phyloP scores from a whole-genome alignment of 306 rosid genomes.

The Aeschynomene evenia region DNA sequence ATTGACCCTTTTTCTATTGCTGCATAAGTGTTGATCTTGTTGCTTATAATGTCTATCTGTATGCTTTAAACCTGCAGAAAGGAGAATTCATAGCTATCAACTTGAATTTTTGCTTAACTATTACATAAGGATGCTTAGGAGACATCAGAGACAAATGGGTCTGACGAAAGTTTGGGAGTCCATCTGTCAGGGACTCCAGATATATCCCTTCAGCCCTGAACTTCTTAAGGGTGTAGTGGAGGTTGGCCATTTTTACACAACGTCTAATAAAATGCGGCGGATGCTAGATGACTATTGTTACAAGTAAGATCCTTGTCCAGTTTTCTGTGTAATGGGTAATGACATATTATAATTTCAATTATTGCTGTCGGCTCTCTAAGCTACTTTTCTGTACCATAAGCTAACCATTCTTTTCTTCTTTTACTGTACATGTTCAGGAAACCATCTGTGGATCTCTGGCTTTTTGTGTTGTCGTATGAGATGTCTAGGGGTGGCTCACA shows the following conservation, averaged over 20 bases:
- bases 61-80: constrained; percentile 58
- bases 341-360: not conserved
- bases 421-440: constrained; percentile 54
- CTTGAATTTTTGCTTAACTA: constrained; percentile 78
- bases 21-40: constrained; percentile 20
- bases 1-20: constrained; percentile 1
- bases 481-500: constrained; percentile 67
- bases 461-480: constrained; percentile 79
- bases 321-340: not conserved
- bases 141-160: constrained; percentile 54
- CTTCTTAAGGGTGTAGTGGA: constrained; percentile 64
- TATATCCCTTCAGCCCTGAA: constrained; percentile 78
- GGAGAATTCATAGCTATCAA: constrained; percentile 72
- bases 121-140: constrained; percentile 73
- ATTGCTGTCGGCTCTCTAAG: not conserved
- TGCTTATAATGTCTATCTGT: constrained; percentile 26
- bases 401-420: constrained; percentile 27
- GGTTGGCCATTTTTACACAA: constrained; percentile 68
- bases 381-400: not conserved
- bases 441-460: constrained; percentile 78
- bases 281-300: constrained; percentile 66
- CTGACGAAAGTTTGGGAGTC: constrained; percentile 75
- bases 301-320: constrained; percentile 56
- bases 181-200: constrained; percentile 72
- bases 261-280: constrained; percentile 76